phyloP scores from a whole-genome alignment of 208 protist genomes.

The Acanthamoeba lenticulata region DNA sequence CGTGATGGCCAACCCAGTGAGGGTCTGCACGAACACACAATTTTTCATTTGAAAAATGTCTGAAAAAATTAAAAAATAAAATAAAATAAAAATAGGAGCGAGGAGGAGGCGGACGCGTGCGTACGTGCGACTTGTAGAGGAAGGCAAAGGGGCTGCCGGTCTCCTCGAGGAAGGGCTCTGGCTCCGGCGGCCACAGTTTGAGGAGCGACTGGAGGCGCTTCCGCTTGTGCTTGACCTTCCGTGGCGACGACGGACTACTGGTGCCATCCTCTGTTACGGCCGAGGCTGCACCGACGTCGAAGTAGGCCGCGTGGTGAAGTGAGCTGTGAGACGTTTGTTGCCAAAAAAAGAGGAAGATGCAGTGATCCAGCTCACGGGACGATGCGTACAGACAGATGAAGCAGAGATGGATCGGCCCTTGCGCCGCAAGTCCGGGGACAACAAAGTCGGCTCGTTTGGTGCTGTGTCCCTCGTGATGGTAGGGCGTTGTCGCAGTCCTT shows the following conservation, averaged over 20 bases:
- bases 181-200: background rate
- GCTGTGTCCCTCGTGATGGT: background rate
- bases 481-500: background rate
- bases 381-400: background rate
- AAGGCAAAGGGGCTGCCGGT: slow-evolving; percentile 48
- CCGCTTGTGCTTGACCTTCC: background rate
- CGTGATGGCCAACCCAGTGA: background rate
- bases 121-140: slow-evolving; percentile 60
- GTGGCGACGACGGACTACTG: background rate
- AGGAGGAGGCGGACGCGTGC: no score
- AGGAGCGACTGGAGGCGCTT: background rate
- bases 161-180: slow-evolving; percentile 49
- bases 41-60: no score
- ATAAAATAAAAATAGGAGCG: no score
- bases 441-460: no score
- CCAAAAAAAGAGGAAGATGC: background rate
- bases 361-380: no score
- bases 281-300: background rate
- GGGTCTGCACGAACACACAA: background rate
- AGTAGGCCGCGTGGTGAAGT: no score
- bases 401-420: background rate
- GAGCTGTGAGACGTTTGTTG: background rate
- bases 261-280: background rate
- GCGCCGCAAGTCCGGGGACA: no score
- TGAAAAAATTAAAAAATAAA: no score